phyloP scores from a whole-genome alignment of 2,329 filamentous ascomycete genomes.

The Madurella fahalii region DNA sequence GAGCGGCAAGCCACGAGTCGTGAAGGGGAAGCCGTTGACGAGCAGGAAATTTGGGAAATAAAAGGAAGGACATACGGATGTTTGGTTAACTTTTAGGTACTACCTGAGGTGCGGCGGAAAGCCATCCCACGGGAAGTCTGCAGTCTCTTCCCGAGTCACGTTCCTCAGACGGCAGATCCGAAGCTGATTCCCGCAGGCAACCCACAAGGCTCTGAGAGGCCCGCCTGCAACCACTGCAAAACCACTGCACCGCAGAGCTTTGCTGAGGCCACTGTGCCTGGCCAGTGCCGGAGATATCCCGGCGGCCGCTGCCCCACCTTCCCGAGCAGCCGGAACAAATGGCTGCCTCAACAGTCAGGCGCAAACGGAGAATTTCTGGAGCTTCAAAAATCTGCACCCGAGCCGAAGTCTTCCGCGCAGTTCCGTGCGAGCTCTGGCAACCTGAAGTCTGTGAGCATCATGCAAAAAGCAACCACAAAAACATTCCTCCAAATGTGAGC shows the following conservation, averaged over 20 bases:
- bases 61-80: not conserved
- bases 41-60: not conserved
- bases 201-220: too few species aligned
- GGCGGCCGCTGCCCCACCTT: not conserved
- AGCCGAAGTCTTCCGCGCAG: conserved; percentile 6
- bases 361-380: not conserved
- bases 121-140: too few species aligned
- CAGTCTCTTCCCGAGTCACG: too few species aligned
- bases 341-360: conserved; percentile 14
- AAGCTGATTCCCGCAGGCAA: too few species aligned
- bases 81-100: too few species aligned
- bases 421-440: too few species aligned
- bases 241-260: not conserved
- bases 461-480: not conserved
- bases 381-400: conserved; percentile 9
- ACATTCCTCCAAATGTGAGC: conserved; percentile 13
- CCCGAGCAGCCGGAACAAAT: not conserved
- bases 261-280: not conserved
- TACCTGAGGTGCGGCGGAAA: too few species aligned
- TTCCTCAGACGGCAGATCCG: too few species aligned
- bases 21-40: not conserved
- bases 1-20: not conserved
- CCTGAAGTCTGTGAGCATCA: too few species aligned
- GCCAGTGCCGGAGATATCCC: not conserved
- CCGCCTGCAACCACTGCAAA: too few species aligned